Evolutionary conservation across 2,329 filamentous ascomycete genomes (phyloP), one percentile per base, ranked within the genome.

Genomic region (Pseudopyricularia javanii): DNA sequence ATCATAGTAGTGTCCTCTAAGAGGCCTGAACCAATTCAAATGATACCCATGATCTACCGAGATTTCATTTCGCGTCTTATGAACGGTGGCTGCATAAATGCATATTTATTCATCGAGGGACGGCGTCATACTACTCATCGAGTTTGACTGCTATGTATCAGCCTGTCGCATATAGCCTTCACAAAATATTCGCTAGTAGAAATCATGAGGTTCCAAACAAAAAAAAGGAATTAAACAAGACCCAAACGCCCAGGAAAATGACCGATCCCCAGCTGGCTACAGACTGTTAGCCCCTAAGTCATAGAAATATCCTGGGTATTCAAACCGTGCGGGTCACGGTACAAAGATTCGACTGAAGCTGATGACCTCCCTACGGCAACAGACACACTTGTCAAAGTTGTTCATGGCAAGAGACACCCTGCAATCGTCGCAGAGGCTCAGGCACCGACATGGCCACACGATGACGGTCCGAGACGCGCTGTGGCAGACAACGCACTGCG

Each of bases 311-410:
- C 9, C 5, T 4, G 28, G 28, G 28, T 5, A 30, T 30, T 30
- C 4, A 30, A 30, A 30, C 28, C n/a, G n/a, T 11, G 7, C 15
- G 32, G 4, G 37, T 67, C 61, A 85, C 50, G 93, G 93, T 40
- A 97, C 90, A 73, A 87, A 98, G 55, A 98, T 82, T 60, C 89
- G 81, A 59, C 88, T 91, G 67, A 95, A 97, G 53, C 91, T 93
- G 53, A 82, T 80, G 30, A 97, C 89, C 60, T 93, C 86, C 54
- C 88, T 81, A 50, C 93, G 79, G 66, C 93, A 97, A 62, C 91
- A 97, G 37, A 97, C 91, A 64, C 93, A 98, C 64, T 88, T 94
- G 58, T 91, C 88, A 65, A 95, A 97, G 66, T 97, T 97, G 66
- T 96, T 94, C 82, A 95, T 91, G 3, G 93, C 93, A 56, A 97